A percentile compares a stretch with the other conserved stretches of the same genome.
Conservation (phyloP, 208 protist genomes). For the Trypanosoma boissoni region DNA sequence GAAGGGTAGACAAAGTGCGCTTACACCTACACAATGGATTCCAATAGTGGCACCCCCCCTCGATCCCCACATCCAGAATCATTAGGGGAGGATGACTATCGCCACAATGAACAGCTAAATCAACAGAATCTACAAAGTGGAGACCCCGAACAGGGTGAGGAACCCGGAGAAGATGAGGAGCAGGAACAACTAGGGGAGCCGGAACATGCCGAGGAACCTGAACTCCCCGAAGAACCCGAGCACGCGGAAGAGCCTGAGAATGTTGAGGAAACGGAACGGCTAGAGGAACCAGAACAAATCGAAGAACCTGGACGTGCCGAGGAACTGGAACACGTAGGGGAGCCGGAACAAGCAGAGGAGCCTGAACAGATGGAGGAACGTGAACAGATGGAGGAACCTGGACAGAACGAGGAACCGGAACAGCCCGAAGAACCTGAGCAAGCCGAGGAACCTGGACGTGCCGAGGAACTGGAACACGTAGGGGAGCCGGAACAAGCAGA, state of each 20-base stretch:
- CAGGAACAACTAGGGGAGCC: background rate
- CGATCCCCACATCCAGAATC: background rate
- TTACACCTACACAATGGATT: constrained; percentile 1
- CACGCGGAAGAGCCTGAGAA: background rate
- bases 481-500: background rate
- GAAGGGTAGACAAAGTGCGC: background rate
- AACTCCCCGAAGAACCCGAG: background rate
- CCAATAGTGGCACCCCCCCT: constrained; percentile 3
- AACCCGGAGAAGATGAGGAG: constrained; percentile 4
- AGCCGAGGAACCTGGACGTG: background rate
- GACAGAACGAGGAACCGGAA: background rate
- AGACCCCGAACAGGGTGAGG: background rate
- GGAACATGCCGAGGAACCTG: constrained; percentile 1
- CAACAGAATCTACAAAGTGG: constrained; percentile 1
- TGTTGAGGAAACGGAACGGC: constrained; percentile 2
- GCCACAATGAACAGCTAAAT: background rate
- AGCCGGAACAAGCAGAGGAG: background rate
- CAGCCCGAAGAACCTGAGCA: background rate
- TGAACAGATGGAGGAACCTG: background rate
- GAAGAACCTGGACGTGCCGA: constrained; percentile 1
- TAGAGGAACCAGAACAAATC: constrained; percentile 3
- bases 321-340: background rate
- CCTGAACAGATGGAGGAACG: background rate
- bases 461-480: background rate
- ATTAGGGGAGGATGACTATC: no score